Evolutionary conservation across 805 yeast species (phyloP).

Genomic region (Ogataea minuta): DNA sequence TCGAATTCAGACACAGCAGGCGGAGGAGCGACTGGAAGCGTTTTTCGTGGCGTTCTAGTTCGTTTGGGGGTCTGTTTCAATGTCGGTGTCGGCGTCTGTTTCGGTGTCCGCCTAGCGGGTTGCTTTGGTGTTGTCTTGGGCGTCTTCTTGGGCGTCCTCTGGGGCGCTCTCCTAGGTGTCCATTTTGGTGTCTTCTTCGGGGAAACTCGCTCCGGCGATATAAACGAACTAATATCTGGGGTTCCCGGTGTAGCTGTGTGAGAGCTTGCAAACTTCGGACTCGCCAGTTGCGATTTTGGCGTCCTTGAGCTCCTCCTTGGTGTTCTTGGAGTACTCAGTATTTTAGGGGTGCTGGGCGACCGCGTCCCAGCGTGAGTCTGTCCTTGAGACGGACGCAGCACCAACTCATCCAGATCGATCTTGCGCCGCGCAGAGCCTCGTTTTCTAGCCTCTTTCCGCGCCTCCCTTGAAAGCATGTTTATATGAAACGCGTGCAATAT

Average conservation of each 20-base stretch:
- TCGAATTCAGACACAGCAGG: not conserved
- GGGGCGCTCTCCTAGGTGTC: slow-evolving; percentile 7
- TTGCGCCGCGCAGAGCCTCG: slow-evolving; percentile 32
- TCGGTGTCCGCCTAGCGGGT: not conserved
- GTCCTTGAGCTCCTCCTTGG: slow-evolving; percentile 9
- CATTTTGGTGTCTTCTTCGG: slow-evolving; percentile 4
- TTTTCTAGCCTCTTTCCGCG: slow-evolving; percentile 30
- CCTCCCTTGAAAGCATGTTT: slow-evolving; percentile 27
- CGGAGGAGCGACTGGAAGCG: no score
- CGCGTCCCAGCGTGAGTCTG: not conserved
- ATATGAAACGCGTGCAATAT: slow-evolving; percentile 3
- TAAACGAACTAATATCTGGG: slow-evolving; percentile 22
- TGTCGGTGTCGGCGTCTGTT: slow-evolving; percentile 1
- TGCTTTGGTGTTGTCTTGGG: no score
- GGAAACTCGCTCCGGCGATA: slow-evolving; percentile 14
- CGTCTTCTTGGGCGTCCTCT: slow-evolving; percentile 1
- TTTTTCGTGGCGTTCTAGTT: not conserved
- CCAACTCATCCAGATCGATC: slow-evolving; percentile 27
- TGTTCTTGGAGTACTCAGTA: not conserved
- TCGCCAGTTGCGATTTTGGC: slow-evolving; percentile 3
- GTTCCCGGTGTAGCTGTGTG: slow-evolving; percentile 6
- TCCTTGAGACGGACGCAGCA: slow-evolving; percentile 21
- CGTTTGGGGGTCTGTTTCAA: not conserved
- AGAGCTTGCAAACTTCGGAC: not conserved
- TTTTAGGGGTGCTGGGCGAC: not conserved